Conservation (phyloP, 495 filamentous ascomycete genomes). For the Talaromyces proteolyticus region DNA sequence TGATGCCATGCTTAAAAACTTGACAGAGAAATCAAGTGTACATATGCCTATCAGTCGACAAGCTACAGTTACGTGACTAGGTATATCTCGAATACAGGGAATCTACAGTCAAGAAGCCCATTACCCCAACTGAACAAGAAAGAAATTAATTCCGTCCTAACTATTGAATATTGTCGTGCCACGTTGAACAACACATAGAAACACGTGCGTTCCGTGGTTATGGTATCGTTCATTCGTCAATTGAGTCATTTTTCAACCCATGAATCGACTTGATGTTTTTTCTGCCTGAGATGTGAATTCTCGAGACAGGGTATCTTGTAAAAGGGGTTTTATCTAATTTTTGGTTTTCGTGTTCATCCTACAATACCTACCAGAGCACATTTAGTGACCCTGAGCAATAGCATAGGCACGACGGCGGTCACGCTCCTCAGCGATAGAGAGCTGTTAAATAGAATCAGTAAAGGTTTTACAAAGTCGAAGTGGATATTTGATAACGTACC, state of each 20-base stretch:
- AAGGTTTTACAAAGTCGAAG: background rate
- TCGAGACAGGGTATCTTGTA: no score
- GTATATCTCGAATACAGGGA: no score
- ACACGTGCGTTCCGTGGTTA: background rate
- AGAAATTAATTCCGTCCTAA: background rate
- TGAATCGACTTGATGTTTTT: background rate
- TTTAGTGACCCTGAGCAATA: slow-evolving; percentile 55
- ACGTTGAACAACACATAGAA: background rate
- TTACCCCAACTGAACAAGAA: no score
- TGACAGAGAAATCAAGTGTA: no score
- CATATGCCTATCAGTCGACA: no score
- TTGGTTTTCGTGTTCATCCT: background rate
- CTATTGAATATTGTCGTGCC: background rate
- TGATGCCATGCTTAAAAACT: no score
- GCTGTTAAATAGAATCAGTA: slow-evolving; percentile 34
- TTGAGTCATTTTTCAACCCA: background rate
- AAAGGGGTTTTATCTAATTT: no score
- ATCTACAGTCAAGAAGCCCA: no score
- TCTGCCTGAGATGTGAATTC: background rate
- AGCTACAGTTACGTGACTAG: no score
- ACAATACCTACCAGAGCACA: slow-evolving; percentile 2
- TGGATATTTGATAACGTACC: slow-evolving; percentile 34
- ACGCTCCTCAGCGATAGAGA: slow-evolving; percentile 96
- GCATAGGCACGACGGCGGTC: slow-evolving; percentile 84
- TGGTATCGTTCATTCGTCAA: background rate